Conservation (phyloP, 768 basidiomycete genomes). For the Termitomyces sp. region DNA sequence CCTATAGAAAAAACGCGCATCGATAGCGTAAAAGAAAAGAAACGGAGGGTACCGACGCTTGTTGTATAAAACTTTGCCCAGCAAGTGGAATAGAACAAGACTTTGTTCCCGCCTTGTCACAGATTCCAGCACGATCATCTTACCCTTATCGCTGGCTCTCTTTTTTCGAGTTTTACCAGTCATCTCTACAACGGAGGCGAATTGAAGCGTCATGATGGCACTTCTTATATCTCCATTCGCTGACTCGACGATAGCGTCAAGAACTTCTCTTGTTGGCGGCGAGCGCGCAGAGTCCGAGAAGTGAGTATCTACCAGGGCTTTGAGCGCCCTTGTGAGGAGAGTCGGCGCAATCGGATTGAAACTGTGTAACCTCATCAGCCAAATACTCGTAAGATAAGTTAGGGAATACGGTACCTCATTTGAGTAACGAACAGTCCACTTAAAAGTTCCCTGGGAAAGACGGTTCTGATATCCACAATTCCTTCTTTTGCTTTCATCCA, state of each 20-base stretch:
- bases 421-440: slow-evolving; percentile 73
- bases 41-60: slow-evolving; percentile 59
- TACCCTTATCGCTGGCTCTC: slow-evolving; percentile 22
- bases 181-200: slow-evolving; percentile 54
- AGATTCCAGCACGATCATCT: slow-evolving; percentile 52
- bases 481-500: slow-evolving; percentile 42
- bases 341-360: slow-evolving; percentile 93
- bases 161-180: slow-evolving; percentile 28
- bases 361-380: slow-evolving; percentile 31
- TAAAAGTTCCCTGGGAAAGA: slow-evolving; percentile 65
- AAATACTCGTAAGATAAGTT: background rate
- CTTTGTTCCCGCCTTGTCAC: slow-evolving; percentile 83
- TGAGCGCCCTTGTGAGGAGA: slow-evolving; percentile 74
- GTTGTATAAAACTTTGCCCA: slow-evolving; percentile 93
- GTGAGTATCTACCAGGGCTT: slow-evolving; percentile 46
- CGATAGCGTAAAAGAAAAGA: background rate
- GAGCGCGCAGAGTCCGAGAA: slow-evolving; percentile 29
- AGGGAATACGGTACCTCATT: slow-evolving; percentile 47
- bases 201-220: slow-evolving; percentile 91
- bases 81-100: slow-evolving; percentile 82
- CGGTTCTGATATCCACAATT: slow-evolving; percentile 62
- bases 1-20: slow-evolving; percentile 35
- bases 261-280: slow-evolving; percentile 54
- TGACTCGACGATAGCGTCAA: slow-evolving; percentile 74
- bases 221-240: slow-evolving; percentile 90